Conservation (phyloP, 129 eudicot species). For the Scalesia atractyloides region DNA sequence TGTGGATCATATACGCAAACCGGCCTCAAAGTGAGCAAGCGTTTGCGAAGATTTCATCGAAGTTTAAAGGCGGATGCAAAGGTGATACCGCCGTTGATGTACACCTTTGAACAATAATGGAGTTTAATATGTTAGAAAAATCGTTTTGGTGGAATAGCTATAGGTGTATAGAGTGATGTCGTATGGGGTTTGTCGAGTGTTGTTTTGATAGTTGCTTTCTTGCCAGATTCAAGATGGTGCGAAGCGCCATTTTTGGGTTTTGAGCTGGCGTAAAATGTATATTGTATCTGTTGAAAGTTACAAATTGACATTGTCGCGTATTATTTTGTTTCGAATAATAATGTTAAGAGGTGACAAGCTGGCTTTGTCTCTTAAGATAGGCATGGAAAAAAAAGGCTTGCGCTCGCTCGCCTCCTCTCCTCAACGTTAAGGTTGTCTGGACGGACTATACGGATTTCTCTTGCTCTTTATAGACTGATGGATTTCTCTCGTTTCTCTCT, state of each 20-base stretch:
- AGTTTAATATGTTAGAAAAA: conserved; percentile 21
- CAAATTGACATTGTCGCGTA: too few species aligned
- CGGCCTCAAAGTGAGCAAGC: conserved; percentile 84
- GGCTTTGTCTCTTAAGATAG: too few species aligned
- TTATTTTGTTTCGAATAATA: too few species aligned
- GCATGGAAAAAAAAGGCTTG: too few species aligned
- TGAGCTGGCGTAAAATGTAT: conserved; percentile 39
- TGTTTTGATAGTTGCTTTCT: conserved; percentile 18
- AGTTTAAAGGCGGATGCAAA: conserved; percentile 39
- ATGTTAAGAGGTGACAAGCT: too few species aligned
- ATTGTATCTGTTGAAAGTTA: not conserved
- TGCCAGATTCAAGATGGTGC: conserved; percentile 65
- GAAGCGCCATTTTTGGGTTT: conserved; percentile 65
- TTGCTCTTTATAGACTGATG: too few species aligned
- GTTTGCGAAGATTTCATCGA: conserved; percentile 49
- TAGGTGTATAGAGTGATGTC: conserved; percentile 8
- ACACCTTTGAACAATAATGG: conserved; percentile 27
- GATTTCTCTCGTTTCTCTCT: too few species aligned
- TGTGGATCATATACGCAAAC: conserved; percentile 85
- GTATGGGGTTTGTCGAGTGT: conserved; percentile 1
- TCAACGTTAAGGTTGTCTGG: too few species aligned
- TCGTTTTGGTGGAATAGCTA: too few species aligned
- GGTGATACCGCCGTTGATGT: conserved; percentile 12
- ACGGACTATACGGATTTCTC: too few species aligned
- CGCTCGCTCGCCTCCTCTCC: too few species aligned